These are phyloP conservation scores for Aquilaria sinensis DNA, from an alignment of 345 rosid genomes.

Conservation along the genomic window DNA sequence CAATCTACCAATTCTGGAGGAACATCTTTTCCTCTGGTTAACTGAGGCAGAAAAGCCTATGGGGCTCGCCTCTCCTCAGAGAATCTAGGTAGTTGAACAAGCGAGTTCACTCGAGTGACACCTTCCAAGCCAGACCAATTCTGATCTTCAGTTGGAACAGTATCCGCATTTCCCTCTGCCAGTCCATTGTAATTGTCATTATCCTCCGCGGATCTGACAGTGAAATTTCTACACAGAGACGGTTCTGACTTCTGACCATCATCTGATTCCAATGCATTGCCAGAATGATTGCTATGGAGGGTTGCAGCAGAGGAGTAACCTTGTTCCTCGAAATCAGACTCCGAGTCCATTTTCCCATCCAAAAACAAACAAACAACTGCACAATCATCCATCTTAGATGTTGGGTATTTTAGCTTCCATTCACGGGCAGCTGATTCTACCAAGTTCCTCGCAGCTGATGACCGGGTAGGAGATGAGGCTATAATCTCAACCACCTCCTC, in stretches of 20 bases:
- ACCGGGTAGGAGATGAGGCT: conserved; percentile 67
- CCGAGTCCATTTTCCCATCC: conserved; percentile 92
- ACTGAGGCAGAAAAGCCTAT: conserved; percentile 16
- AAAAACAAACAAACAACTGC: conserved; percentile 96
- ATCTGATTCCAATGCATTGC: conserved; percentile 65
- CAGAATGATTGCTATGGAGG: conserved; percentile 60
- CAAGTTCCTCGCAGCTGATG: conserved; percentile 79
- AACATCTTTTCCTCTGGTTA: conserved; percentile 10
- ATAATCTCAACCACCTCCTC: conserved; percentile 94
- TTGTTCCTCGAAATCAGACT: conserved; percentile 75
- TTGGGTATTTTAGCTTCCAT: conserved; percentile 97
- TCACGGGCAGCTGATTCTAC: conserved; percentile 88
- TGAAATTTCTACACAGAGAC: conserved; percentile 76
- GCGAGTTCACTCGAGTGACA: conserved; percentile 93
- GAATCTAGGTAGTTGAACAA: conserved; percentile 97
- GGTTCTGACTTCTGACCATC: conserved; percentile 85
- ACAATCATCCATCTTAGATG: conserved; percentile 99
- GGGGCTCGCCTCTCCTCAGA: conserved; percentile 54
- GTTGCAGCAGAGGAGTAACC: conserved; percentile 83
- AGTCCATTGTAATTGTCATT: conserved; percentile 33
- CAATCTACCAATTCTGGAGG: conserved; percentile 9
- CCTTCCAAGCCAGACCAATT: conserved; percentile 96
- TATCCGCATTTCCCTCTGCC: conserved; percentile 29
- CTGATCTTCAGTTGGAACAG: conserved; percentile 48
- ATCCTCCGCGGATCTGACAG: conserved; percentile 72